Evolutionary conservation across 306 rosid genomes (phyloP), one percentile per base, ranked within the genome.

Genomic region (Adenanthera pavonina): DNA sequence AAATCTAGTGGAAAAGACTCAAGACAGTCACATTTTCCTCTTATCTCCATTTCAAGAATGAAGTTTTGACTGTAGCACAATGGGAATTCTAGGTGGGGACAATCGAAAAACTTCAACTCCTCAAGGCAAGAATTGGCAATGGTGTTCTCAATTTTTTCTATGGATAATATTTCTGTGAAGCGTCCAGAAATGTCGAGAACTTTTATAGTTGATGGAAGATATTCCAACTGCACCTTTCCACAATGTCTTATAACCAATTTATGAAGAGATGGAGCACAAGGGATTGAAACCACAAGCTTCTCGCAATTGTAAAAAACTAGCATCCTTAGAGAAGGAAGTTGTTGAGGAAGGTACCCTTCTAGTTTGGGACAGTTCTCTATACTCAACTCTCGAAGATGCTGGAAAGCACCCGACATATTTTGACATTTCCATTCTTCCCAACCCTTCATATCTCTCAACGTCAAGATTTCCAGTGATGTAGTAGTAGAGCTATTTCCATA

Each of bases 391-490:
- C 2, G 43, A 43, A 68, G 82, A 15, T 7, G 16, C 6, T 68
- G 53, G 9, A 78, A 78, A 54, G 56, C 76, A 54, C 57, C 14
- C 1, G 52, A 43, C 7, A 6, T 16, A 35, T 34, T 47, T 19
- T 41, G 16, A 25, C 38, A 61, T 6, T 64, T 49, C 80, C 80
- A 77, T 67, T 51, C 38, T 4, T 67, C 44, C 81, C 75, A 78
- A 38, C 30, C 30, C 30, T 25, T 25, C 30, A 25, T 25, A 25
- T 25, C 30, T 25, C 30, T 1, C 0, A 25, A 25, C 30, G 0
- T 25, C 30, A 25, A 25, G 60, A 20, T 15, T 54, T 68, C 41
- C 3, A 68, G 36, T 38, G 65, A 68, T 78, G 52, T 7, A 3
- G 44, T 48, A 8, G 19, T n/a, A 35, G 33, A 66, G 43, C 7